Conservation (phyloP, 2,329 filamentous ascomycete species). For the Diplodia corticola region DNA sequence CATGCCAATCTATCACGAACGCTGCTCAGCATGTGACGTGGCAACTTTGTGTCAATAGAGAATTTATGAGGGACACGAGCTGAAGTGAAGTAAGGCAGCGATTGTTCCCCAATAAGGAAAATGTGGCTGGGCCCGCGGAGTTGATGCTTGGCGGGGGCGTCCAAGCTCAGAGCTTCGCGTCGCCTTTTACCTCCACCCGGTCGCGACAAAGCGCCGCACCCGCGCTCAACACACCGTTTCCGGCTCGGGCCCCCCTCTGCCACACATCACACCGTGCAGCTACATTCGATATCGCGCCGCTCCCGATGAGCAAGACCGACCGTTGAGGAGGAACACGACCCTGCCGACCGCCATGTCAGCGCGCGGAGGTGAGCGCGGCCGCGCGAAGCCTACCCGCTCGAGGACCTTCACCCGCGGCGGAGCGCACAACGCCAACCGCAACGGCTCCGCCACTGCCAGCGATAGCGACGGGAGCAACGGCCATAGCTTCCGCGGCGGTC, state of each 20-base stretch:
- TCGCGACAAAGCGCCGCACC: conserved; percentile 9
- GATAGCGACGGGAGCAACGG: conserved; percentile 11
- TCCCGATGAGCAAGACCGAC: neutral
- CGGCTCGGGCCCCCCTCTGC: neutral
- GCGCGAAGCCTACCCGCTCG: conserved; percentile 3
- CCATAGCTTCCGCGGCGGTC: neutral
- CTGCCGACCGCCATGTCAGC: conserved; percentile 23
- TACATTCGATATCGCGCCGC: neutral
- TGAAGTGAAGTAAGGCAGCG: neutral
- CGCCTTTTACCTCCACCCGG: conserved; percentile 16
- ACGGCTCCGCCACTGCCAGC: conserved; percentile 2
- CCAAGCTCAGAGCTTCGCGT: conserved; percentile 19
- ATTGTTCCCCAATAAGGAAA: neutral
- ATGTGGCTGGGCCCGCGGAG: neutral
- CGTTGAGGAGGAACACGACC: conserved; percentile 5
- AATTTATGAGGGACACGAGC: neutral
- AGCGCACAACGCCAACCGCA: conserved; percentile 2
- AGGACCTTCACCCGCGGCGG: neutral
- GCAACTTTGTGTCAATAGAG: neutral
- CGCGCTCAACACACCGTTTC: neutral
- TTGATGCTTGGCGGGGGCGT: neutral
- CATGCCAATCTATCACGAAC: neutral
- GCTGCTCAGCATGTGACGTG: neutral
- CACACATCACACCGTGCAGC: neutral
- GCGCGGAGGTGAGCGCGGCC: conserved; percentile 23